phyloP scores from a whole-genome alignment of 2,329 filamentous ascomycete species.

The Ceratocystis papillata region DNA sequence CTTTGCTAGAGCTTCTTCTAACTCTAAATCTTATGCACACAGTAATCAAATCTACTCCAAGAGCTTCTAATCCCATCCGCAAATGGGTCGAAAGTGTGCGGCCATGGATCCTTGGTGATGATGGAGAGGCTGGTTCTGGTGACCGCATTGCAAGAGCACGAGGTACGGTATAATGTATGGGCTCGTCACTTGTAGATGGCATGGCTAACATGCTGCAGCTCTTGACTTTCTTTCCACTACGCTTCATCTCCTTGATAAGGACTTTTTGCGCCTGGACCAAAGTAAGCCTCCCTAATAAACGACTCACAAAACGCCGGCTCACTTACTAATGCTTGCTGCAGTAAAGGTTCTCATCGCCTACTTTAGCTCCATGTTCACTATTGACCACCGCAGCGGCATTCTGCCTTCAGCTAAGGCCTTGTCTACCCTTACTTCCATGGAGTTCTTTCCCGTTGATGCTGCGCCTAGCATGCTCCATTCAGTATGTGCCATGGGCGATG shows the following conservation, averaged over 20 bases:
- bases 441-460: slow-evolving; percentile 40
- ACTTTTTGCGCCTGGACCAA: slow-evolving; percentile 42
- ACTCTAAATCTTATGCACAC: neutral
- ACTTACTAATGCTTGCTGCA: slow-evolving; percentile 22
- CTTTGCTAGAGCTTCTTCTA: neutral
- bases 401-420: slow-evolving; percentile 44
- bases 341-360: slow-evolving; percentile 42
- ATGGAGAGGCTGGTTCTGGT: slow-evolving; percentile 36
- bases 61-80: slow-evolving; percentile 39
- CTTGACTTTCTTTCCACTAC: slow-evolving; percentile 48
- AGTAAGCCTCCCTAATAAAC: slow-evolving; percentile 29
- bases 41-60: slow-evolving; percentile 35
- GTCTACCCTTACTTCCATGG: slow-evolving; percentile 40
- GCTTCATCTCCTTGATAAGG: slow-evolving; percentile 38
- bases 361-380: slow-evolving; percentile 49
- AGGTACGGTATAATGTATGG: slow-evolving; percentile 31
- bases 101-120: slow-evolving; percentile 40
- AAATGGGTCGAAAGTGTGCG: slow-evolving; percentile 47
- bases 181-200: neutral
- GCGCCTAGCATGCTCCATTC: slow-evolving; percentile 41
- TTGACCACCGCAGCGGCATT: slow-evolving; percentile 50
- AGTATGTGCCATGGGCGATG: slow-evolving; percentile 43
- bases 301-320: no score
- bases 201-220: slow-evolving; percentile 32
- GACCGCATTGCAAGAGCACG: slow-evolving; percentile 46